Percentiles rank a stretch among this genome's conserved stretches.
Conservation (phyloP, 2,329 filamentous ascomycete species). For the Epichloe amarillans region DNA sequence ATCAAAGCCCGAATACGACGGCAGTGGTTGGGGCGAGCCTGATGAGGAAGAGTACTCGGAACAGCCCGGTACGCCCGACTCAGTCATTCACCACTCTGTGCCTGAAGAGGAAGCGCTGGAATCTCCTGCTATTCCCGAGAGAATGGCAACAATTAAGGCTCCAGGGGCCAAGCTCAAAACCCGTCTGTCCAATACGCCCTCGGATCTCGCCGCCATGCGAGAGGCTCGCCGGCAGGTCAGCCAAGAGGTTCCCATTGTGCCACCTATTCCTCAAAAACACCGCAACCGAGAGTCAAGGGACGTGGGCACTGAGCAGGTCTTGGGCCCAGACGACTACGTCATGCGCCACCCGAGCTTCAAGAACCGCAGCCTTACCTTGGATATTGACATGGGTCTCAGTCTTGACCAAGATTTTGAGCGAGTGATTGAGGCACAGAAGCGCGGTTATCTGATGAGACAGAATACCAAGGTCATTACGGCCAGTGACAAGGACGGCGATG, state of each 20-base stretch:
- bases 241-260: conserved; percentile 49
- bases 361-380: conserved; percentile 69
- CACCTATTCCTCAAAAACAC: conserved; percentile 48
- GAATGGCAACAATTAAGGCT: conserved; percentile 77
- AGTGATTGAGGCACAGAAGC: conserved; percentile 95
- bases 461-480: conserved; percentile 95
- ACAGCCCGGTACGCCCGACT: conserved; percentile 67
- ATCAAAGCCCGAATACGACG: conserved; percentile 50
- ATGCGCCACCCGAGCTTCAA: conserved; percentile 62
- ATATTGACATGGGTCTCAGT: conserved; percentile 72
- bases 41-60: conserved; percentile 38
- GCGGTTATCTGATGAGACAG: conserved; percentile 95
- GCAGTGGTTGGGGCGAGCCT: conserved; percentile 46
- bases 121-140: conserved; percentile 61
- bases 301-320: conserved; percentile 24
- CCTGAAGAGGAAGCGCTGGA: conserved; percentile 31
- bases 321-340: conserved; percentile 29
- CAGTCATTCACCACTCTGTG: conserved; percentile 71
- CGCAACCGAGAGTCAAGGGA: conserved; percentile 40
- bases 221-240: conserved; percentile 77
- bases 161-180: conserved; percentile 80
- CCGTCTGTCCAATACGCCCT: conserved; percentile 72
- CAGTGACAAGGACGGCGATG: conserved; percentile 57
- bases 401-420: conserved; percentile 88
- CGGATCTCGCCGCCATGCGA: conserved; percentile 73